These are phyloP conservation scores for Fusarium ambrosium DNA, from an alignment of 2,329 filamentous ascomycete species.

Conservation along the genomic window DNA sequence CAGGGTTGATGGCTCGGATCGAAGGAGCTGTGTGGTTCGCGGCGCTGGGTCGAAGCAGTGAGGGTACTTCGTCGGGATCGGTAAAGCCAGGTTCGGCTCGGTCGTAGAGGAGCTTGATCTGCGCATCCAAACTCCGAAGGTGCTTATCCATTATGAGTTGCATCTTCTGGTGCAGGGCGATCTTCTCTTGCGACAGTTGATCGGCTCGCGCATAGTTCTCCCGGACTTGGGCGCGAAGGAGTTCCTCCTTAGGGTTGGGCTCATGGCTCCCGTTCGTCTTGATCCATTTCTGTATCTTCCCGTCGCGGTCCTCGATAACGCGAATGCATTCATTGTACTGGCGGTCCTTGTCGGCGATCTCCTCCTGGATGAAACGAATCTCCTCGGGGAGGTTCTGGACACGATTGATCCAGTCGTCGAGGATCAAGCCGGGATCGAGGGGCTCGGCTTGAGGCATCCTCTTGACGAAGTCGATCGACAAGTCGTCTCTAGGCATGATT, in stretches of 20 bases:
- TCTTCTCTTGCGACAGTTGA: slow-evolving; percentile 80
- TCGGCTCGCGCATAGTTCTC: slow-evolving; percentile 79
- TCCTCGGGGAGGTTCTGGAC: slow-evolving; percentile 86
- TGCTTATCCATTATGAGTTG: slow-evolving; percentile 73
- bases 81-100: slow-evolving; percentile 72
- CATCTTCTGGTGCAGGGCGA: slow-evolving; percentile 75
- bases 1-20: slow-evolving; percentile 59
- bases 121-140: slow-evolving; percentile 71
- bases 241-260: slow-evolving; percentile 81
- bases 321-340: slow-evolving; percentile 77
- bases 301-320: slow-evolving; percentile 79
- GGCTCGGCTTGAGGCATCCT: slow-evolving; percentile 74
- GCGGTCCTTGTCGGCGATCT: slow-evolving; percentile 84
- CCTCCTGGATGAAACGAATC: slow-evolving; percentile 85
- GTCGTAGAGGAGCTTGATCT: slow-evolving; percentile 73
- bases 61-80: slow-evolving; percentile 74
- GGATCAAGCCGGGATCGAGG: slow-evolving; percentile 75
- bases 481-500: slow-evolving; percentile 80
- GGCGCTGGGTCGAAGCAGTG: slow-evolving; percentile 70
- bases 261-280: slow-evolving; percentile 81
- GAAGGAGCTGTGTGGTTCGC: slow-evolving; percentile 63
- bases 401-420: slow-evolving; percentile 82
- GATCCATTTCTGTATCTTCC: slow-evolving; percentile 84
- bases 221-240: slow-evolving; percentile 73
- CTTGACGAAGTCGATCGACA: slow-evolving; percentile 77